A percentile compares a stretch with the other conserved stretches of the same genome.
These are phyloP conservation scores for Zancudomyces culisetae DNA, from an alignment of 371 early-diverging fungal species.

Conservation along the genomic window DNA sequence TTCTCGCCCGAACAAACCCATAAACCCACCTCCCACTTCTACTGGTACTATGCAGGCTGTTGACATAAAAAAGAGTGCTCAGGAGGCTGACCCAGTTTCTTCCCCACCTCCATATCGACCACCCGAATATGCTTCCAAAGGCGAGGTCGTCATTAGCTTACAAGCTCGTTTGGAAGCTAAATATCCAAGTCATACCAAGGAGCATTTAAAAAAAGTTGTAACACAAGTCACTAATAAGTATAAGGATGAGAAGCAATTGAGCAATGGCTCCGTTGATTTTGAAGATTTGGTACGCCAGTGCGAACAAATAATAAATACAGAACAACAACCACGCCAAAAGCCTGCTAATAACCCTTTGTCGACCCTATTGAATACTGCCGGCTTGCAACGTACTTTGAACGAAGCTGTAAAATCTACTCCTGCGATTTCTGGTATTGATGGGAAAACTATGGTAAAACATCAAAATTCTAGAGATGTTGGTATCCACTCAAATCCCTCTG, in stretches of 20 bases:
- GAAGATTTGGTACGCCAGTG: not conserved
- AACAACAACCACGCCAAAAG: not conserved
- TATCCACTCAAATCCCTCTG: too few relatives aligned
- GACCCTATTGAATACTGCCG: not conserved
- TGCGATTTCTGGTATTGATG: not conserved
- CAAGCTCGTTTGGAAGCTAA: not conserved
- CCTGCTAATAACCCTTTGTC: not conserved
- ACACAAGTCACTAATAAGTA: not conserved
- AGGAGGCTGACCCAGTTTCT: too few relatives aligned
- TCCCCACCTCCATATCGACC: conserved; percentile 9
- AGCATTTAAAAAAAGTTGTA: not conserved
- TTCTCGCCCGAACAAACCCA: too few relatives aligned
- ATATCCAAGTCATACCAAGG: not conserved
- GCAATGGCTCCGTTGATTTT: not conserved
- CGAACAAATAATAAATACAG: not conserved
- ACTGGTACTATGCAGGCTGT: too few relatives aligned
- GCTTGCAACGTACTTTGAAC: not conserved
- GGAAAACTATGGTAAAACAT: too few relatives aligned
- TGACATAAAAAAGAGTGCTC: too few relatives aligned
- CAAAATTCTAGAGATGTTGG: too few relatives aligned
- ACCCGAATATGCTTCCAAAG: not conserved
- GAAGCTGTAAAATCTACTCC: conserved; percentile 1
- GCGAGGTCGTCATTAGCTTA: not conserved
- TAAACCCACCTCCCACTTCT: too few relatives aligned
- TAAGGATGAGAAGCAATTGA: not conserved